Base-by-base conservation (phyloP, 805 yeast genomes). In the Kuraishia borneana region DNA sequence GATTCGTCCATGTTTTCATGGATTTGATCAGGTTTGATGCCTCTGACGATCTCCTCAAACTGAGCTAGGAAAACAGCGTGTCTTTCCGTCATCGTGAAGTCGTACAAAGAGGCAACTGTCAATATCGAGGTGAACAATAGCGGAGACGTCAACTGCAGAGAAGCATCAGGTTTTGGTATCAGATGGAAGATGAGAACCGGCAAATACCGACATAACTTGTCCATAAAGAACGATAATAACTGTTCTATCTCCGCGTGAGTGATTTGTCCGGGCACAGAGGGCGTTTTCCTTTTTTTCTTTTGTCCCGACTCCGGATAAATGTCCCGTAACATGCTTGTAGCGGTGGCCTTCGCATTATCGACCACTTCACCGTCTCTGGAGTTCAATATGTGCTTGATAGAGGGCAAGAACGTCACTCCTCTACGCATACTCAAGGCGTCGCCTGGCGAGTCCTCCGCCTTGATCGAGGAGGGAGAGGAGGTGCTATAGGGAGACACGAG, bases 151-250 rank as follows among this genome's bases (percentile, higher is more conserved):
- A 8, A 14, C 21, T 20, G 19, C 25, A 30, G 23, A 5, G n/a
- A 6, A 5, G 20, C 10, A 13, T 18, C 25, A 8, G 20, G 22
- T 17, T 20, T 18, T 6, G 32, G 32, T 4, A 30, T 17, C 17
- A 12, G 22, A 14, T 30, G 22, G 16, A 30, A 18, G 5, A 30
- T n/a, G 14, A 30, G 32, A 22, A 30, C 32, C n/a, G 32, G 32
- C 7, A 30, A 17, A n/a, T 30, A 30, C 25, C 32, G 6, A 7
- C 25, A 10, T 10, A 30, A 10, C 10, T 16, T 17, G 14, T 6
- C 16, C n/a, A 25, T 30, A 25, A 19, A 30, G 22, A 30, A 30
- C 9, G 7, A 13, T 6, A 30, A 6, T 13, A 30, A 17, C 14
- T 30, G 22, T 20, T 17, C 17, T 5, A 19, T 20, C 13, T 19